phyloP scores from a whole-genome alignment of 2,329 filamentous ascomycete species.

The Xylaria sp. region DNA sequence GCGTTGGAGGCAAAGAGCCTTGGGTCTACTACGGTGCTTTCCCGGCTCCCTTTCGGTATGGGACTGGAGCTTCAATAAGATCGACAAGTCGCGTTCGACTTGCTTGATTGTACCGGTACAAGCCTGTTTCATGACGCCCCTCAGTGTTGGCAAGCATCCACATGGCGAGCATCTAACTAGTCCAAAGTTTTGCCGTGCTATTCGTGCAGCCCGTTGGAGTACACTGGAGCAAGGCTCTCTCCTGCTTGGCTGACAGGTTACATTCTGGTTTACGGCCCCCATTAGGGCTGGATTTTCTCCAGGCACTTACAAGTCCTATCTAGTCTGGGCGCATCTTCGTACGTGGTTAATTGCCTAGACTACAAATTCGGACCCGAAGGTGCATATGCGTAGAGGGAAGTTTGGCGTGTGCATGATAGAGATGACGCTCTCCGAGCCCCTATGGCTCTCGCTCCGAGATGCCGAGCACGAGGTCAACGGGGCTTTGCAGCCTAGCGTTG shows the following conservation, averaged over 20 bases:
- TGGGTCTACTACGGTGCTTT: conserved; percentile 2
- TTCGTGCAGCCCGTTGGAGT: not conserved
- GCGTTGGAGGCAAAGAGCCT: conserved; percentile 13
- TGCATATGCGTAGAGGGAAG: not conserved
- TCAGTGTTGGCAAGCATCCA: conserved; percentile 3
- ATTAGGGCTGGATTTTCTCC: not conserved
- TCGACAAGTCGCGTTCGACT: conserved; percentile 3
- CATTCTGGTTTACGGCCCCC: not conserved
- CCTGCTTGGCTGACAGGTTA: conserved; percentile 2
- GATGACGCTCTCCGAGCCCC: conserved; percentile 12
- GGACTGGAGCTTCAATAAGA: conserved; percentile 5
- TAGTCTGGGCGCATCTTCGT: not conserved
- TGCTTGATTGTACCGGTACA: conserved; percentile 12
- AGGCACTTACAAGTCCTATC: not conserved
- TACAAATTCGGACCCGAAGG: conserved; percentile 8
- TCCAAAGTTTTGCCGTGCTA: not conserved
- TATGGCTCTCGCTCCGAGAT: conserved; percentile 15
- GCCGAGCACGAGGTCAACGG: conserved; percentile 3
- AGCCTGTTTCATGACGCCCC: not conserved
- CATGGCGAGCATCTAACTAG: not conserved
- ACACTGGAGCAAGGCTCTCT: conserved; percentile 2
- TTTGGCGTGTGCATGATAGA: not conserved
- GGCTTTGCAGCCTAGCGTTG: conserved; percentile 3
- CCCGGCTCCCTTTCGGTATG: not conserved
- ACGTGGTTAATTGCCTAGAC: not conserved